Percentiles rank a stretch among this genome's conserved stretches.
Conservation (phyloP, 768 basidiomycete species). For the Leccinum fibrillosum region DNA sequence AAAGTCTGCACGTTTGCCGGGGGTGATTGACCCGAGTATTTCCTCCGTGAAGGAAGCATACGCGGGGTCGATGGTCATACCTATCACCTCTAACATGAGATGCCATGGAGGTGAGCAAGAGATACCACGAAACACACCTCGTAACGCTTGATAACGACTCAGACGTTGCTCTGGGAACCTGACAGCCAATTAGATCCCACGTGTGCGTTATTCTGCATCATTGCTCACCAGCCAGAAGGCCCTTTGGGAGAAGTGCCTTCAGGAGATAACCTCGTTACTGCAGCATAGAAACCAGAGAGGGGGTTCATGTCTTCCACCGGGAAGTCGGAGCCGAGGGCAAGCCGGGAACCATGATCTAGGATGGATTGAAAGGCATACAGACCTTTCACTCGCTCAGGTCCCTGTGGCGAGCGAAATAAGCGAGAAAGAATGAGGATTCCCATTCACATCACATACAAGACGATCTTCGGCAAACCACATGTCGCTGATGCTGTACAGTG, state of each 20-base stretch:
- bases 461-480: constrained; percentile 90
- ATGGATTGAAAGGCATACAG: constrained; percentile 86
- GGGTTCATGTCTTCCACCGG: constrained; percentile 89
- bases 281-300: constrained; percentile 83
- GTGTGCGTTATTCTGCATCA: background rate
- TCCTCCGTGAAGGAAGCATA: constrained; percentile 82
- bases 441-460: constrained; percentile 45
- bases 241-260: constrained; percentile 81
- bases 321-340: constrained; percentile 85
- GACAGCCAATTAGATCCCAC: background rate
- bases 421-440: background rate
- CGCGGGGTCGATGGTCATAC: constrained; percentile 86
- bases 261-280: constrained; percentile 68
- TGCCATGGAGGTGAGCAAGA: background rate
- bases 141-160: constrained; percentile 71
- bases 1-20: constrained; percentile 82
- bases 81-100: constrained; percentile 33
- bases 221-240: constrained; percentile 69
- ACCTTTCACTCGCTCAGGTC: constrained; percentile 77
- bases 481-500: constrained; percentile 58
- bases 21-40: constrained; percentile 68
- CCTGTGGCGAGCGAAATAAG: constrained; percentile 38
- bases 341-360: constrained; percentile 58
- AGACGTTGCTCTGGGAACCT: constrained; percentile 86
- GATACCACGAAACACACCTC: constrained; percentile 41